A percentile compares a stretch with the other conserved stretches of the same genome.
These are phyloP conservation scores for Tarenaya hassleriana DNA, from an alignment of 345 rosid species.

Conservation along the genomic window DNA sequence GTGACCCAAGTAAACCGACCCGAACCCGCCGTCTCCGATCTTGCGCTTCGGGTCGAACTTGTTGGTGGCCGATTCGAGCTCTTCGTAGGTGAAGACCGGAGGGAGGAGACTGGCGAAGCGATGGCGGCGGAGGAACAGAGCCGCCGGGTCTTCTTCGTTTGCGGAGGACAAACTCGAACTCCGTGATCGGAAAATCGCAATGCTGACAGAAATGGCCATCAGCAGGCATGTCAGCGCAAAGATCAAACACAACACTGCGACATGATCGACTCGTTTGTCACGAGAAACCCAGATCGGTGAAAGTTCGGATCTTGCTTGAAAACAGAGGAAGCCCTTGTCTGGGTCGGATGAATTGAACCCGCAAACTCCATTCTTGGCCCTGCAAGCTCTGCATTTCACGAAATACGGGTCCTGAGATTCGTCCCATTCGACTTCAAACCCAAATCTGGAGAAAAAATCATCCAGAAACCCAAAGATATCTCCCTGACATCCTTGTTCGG, in stretches of 20 bases:
- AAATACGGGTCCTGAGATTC: slow-evolving; percentile 60
- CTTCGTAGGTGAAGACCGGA: slow-evolving; percentile 86
- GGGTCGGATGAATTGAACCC: slow-evolving; percentile 73
- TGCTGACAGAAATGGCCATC: slow-evolving; percentile 36
- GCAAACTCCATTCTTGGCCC: slow-evolving; percentile 46
- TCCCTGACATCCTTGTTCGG: slow-evolving; percentile 58
- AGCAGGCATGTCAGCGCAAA: slow-evolving; percentile 48
- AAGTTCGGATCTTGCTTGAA: slow-evolving; percentile 30
- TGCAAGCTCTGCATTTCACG: slow-evolving; percentile 45
- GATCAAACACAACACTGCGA: slow-evolving; percentile 46
- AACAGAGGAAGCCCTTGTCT: slow-evolving; percentile 45
- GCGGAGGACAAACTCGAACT: slow-evolving; percentile 31
- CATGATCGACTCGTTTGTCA: slow-evolving; percentile 28
- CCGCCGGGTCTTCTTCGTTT: slow-evolving; percentile 67
- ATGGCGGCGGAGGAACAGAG: slow-evolving; percentile 68
- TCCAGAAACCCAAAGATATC: slow-evolving; percentile 49
- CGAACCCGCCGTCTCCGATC: slow-evolving; percentile 93
- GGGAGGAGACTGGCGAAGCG: slow-evolving; percentile 71
- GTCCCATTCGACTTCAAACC: slow-evolving; percentile 68
- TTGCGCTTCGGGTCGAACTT: slow-evolving; percentile 70
- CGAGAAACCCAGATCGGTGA: slow-evolving; percentile 18
- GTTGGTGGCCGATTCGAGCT: slow-evolving; percentile 73
- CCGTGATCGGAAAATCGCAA: slow-evolving; percentile 49
- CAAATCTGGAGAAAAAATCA: slow-evolving; percentile 36
- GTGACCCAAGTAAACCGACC: slow-evolving; percentile 73